These are phyloP conservation scores for Posidonia oceanica DNA, from an alignment of 116 monocot species.

Conservation along the genomic window DNA sequence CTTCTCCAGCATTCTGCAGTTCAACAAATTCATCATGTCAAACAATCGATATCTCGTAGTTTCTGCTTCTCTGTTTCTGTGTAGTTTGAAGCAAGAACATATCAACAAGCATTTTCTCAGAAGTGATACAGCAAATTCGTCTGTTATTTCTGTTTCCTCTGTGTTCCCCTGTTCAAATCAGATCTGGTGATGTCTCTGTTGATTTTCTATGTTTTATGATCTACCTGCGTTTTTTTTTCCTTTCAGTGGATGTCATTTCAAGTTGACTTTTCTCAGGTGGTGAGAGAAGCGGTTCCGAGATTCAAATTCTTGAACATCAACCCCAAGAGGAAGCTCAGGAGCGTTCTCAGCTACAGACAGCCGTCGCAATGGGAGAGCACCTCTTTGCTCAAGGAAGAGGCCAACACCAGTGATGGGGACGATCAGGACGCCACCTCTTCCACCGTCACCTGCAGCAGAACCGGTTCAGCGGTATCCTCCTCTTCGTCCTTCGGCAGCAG, in stretches of 20 bases:
- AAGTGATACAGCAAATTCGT: too few relatives aligned
- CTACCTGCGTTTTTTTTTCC: neutral
- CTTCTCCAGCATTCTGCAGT: too few relatives aligned
- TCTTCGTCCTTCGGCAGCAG: neutral
- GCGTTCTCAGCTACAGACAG: neutral
- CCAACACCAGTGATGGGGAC: neutral
- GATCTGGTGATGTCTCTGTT: neutral
- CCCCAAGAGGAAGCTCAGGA: neutral
- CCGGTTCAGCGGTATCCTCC: neutral
- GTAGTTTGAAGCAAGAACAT: too few relatives aligned
- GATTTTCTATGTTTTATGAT: too few relatives aligned
- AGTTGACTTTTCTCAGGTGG: neutral
- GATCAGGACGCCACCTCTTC: constrained; percentile 6
- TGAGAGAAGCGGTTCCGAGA: neutral
- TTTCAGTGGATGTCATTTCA: neutral
- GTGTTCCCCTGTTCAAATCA: too few relatives aligned
- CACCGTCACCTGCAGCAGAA: neutral
- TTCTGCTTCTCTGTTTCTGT: too few relatives aligned
- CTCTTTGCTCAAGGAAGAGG: too few relatives aligned
- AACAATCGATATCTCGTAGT: too few relatives aligned
- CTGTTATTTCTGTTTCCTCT: too few relatives aligned
- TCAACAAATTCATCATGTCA: too few relatives aligned
- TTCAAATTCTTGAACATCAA: neutral
- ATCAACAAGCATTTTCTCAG: too few relatives aligned
- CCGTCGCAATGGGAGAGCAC: neutral